These are phyloP conservation scores for Serendipita vermifera DNA, from an alignment of 768 basidiomycete species.

Conservation along the genomic window DNA sequence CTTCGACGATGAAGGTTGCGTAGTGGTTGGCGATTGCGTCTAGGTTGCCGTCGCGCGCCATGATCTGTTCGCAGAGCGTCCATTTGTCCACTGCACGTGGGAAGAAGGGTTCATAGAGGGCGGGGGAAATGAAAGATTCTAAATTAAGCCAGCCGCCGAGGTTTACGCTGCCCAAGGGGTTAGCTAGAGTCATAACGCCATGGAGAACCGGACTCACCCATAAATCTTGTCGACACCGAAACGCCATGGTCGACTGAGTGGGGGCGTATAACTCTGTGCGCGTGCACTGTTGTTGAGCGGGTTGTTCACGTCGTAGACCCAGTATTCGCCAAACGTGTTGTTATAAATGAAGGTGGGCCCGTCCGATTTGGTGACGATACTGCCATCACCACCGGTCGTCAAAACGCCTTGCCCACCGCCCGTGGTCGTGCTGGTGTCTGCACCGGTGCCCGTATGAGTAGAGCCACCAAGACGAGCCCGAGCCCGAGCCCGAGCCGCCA, in stretches of 20 bases:
- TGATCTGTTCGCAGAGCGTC: slow-evolving; percentile 53
- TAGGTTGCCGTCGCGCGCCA: slow-evolving; percentile 43
- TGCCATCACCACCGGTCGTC: slow-evolving; percentile 55
- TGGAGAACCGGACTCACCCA: slow-evolving; percentile 33
- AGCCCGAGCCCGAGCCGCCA: background rate
- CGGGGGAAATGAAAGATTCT: slow-evolving; percentile 66
- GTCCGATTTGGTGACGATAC: slow-evolving; percentile 45
- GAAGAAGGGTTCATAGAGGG: slow-evolving; percentile 46
- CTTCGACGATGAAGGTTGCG: slow-evolving; percentile 72
- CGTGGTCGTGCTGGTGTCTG: background rate
- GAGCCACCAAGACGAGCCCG: background rate
- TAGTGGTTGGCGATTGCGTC: slow-evolving; percentile 64
- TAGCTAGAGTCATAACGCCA: slow-evolving; percentile 12
- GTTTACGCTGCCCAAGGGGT: slow-evolving; percentile 37
- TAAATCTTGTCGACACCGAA: slow-evolving; percentile 49
- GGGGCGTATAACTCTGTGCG: slow-evolving; percentile 68
- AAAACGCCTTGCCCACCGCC: slow-evolving; percentile 19
- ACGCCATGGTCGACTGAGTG: slow-evolving; percentile 61
- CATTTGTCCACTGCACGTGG: slow-evolving; percentile 44
- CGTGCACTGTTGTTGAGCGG: slow-evolving; percentile 65
- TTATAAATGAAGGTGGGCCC: slow-evolving; percentile 64
- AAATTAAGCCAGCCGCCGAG: slow-evolving; percentile 63
- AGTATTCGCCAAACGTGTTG: slow-evolving; percentile 65
- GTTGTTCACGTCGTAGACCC: slow-evolving; percentile 53
- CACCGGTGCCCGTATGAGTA: background rate